Base-by-base conservation (phyloP, 768 basidiomycete species). In the Collybia mongolica region DNA sequence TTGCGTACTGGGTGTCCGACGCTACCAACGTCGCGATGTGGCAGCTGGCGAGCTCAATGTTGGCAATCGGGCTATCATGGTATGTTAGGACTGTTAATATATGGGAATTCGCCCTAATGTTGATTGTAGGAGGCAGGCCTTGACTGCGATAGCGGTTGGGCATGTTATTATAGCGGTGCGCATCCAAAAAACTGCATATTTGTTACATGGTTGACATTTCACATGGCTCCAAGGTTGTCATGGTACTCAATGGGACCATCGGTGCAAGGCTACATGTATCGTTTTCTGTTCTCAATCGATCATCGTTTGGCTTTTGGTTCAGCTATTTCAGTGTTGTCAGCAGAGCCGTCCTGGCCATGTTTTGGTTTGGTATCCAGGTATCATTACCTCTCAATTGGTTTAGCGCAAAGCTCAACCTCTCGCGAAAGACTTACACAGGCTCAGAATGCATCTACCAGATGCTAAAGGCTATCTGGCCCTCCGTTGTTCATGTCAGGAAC, bases 221-320 rank as follows among this genome's bases (percentile, higher is more conserved):
- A 11, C 32, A 32, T 14, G 11, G 2, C 32, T 14, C 32, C 18
- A 29, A 70, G 67, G 51, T 59, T 18, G 81, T 84, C 17, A 82
- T 93, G 73, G 81, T 90, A 1, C 70, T 88, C 42, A 93, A 91
- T 60, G 91, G 91, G 43, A 83, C 86, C 4, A 76, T 82, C 22
- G 89, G 91, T 20, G 86, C 90, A 20, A 80, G 86, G 17, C 76
- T 90, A 39, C 89, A 90, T 56, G 71, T 93, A 20, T 81, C 87
- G 0, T 92, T 92, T 62, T 77, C 79, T 0, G 71, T 93, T 44
- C 72, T 92, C n/a, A 90, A 86, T 57, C 76, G 92, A 14, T 90
- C 91, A 1, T 91, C 88, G 0, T 90, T 93, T 57, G 92, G 93
- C 1, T 93, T 92, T 70, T 93, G 88, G 83, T 80, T 93, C 59